Base-by-base conservation (phyloP, 257 asterid genomes). In the Solanum boliviense region DNA sequence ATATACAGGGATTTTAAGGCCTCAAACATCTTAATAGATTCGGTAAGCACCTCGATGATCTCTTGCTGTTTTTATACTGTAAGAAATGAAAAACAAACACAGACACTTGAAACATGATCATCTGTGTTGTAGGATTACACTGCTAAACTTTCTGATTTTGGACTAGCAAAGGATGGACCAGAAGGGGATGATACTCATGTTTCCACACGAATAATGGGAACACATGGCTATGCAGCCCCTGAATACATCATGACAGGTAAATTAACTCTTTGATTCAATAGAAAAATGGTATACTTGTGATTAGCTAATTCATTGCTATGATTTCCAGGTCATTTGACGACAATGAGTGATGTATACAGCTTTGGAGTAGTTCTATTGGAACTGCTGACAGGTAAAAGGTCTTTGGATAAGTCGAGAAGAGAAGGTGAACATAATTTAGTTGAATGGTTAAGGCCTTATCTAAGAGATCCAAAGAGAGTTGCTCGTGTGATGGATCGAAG, bases 161-260 rank as follows among this genome's bases (percentile, higher is more conserved):
- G 87, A 32, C 39, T 85, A 68, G 87, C 87, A 68, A 85, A 85
- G 82, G 87, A 85, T 85, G 87, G 87, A 4, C 87, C 87, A 6
- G 81, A 68, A 68, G 87, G 87, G 11, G 87, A 85, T 27, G 87
- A 85, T 65, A 85, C 87, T 16, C 87, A 85, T 38, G 87, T 85
- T 31, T 36, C 87, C 18, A 85, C 87, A 18, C 87, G 67, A 39
- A 85, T 85, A 85, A 85, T 85, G 87, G 87, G 87, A 5, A 85
- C 87, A 2, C 82, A 85, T 12, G 87, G 87, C 44, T 85, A 85
- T 23, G 87, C 87, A 25, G 87, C 87, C 44, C 87, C 87, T 36
- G 87, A 85, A 46, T 85, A 85, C 67, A 85, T 85, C 67, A 85
- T 85, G 87, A 85, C 87, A 67, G 87, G 87, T 85, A 85, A 2